These are phyloP conservation scores for Xylaria venustula DNA, from an alignment of 495 filamentous ascomycete species.

Conservation along the genomic window DNA sequence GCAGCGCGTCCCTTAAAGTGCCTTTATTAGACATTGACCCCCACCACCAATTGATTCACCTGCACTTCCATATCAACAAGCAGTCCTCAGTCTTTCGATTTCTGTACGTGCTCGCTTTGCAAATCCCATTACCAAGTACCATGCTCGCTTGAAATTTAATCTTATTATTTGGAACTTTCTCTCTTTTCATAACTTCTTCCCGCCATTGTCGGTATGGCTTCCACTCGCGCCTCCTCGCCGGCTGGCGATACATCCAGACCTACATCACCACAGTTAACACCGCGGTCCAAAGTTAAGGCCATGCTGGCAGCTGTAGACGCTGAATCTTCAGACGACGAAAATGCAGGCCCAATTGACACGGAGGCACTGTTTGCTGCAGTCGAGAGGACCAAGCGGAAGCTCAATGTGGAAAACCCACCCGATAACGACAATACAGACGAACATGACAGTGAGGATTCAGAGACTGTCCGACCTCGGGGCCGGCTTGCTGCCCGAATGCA, in stretches of 20 bases:
- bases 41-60: neutral
- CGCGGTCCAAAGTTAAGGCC: slow-evolving; percentile 67
- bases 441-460: slow-evolving; percentile 47
- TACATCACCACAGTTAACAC: slow-evolving; percentile 52
- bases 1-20: slow-evolving; percentile 5
- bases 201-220: slow-evolving; percentile 42
- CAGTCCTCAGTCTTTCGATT: slow-evolving; percentile 1
- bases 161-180: slow-evolving; percentile 10
- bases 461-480: slow-evolving; percentile 62
- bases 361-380: slow-evolving; percentile 16
- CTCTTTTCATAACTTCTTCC: slow-evolving; percentile 4
- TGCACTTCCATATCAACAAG: neutral
- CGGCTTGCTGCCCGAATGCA: slow-evolving; percentile 71
- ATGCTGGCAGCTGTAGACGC: slow-evolving; percentile 64
- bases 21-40: neutral
- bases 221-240: slow-evolving; percentile 39
- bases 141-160: slow-evolving; percentile 9
- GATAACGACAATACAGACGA: slow-evolving; percentile 32
- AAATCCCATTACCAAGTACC: neutral
- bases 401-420: neutral
- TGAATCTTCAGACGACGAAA: slow-evolving; percentile 53
- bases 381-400: slow-evolving; percentile 14
- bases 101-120: neutral
- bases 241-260: slow-evolving; percentile 23
- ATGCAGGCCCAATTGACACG: slow-evolving; percentile 10